These are phyloP conservation scores for Lecanicillium sp. DNA, from an alignment of 2,329 filamentous ascomycete genomes.

Conservation along the genomic window DNA sequence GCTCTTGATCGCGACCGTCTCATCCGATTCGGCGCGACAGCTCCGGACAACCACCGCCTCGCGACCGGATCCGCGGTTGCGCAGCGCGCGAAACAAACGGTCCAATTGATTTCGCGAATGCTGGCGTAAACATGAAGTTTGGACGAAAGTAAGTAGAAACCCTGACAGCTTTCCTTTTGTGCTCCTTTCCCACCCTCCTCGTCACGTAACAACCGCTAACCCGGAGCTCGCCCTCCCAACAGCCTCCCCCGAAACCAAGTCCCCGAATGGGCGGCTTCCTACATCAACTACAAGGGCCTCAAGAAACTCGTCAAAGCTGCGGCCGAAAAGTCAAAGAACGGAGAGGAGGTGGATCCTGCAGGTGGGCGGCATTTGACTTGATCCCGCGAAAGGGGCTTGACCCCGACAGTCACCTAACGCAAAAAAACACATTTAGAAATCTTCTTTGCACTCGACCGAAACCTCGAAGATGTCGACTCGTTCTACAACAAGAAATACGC, in stretches of 20 bases:
- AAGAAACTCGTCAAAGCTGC: slow-evolving; percentile 93
- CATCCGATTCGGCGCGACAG: too few relatives aligned
- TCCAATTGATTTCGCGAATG: slow-evolving; percentile 1
- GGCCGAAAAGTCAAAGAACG: slow-evolving; percentile 54
- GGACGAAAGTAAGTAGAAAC: slow-evolving; percentile 45
- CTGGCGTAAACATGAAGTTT: slow-evolving; percentile 46
- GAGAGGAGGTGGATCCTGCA: slow-evolving; percentile 77
- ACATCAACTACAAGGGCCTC: slow-evolving; percentile 84
- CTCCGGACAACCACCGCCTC: too few relatives aligned
- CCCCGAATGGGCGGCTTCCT: slow-evolving; percentile 75
- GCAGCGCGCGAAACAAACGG: not conserved
- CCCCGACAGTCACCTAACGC: slow-evolving; percentile 18
- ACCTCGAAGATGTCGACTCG: slow-evolving; percentile 90
- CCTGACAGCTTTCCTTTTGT: not conserved
- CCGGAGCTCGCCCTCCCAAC: slow-evolving; percentile 9
- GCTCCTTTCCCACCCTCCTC: slow-evolving; percentile 1
- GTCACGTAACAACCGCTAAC: slow-evolving; percentile 14
- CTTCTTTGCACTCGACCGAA: slow-evolving; percentile 93
- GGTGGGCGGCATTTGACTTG: slow-evolving; percentile 50
- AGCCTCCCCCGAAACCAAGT: slow-evolving; percentile 75
- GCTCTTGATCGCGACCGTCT: too few relatives aligned
- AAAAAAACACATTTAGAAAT: slow-evolving; percentile 56
- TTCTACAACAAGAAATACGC: slow-evolving; percentile 96
- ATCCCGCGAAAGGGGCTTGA: slow-evolving; percentile 13
- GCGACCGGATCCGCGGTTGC: too few relatives aligned